Conservation (phyloP, 1,284 basidiomycete genomes). For the Boletus sp. region DNA sequence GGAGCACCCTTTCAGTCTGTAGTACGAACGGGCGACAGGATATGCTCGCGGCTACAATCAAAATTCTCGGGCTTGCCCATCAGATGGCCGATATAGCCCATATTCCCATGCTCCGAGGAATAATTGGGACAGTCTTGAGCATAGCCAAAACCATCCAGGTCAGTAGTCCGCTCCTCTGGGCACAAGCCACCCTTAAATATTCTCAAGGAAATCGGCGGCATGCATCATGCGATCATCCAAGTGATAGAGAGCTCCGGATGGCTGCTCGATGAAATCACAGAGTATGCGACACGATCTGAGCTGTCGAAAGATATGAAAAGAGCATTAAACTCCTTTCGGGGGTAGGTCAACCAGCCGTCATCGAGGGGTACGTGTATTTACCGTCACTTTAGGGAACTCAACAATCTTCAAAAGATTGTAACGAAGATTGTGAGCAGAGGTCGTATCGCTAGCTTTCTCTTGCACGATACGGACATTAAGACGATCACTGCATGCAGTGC, state of each 20-base stretch:
- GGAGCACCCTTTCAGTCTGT: not conserved
- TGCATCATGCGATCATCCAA: constrained; percentile 21
- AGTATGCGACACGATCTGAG: not conserved
- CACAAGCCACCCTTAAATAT: not conserved
- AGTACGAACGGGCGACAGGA: not conserved
- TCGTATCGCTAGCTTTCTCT: constrained; percentile 13
- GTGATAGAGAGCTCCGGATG: constrained; percentile 25
- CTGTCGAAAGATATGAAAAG: not conserved
- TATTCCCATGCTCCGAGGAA: constrained; percentile 16
- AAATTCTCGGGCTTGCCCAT: constrained; percentile 13
- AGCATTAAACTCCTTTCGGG: constrained; percentile 6
- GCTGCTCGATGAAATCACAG: constrained; percentile 21
- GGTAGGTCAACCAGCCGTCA: constrained; percentile 1
- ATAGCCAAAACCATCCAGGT: constrained; percentile 23
- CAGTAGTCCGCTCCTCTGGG: not conserved
- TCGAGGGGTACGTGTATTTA: not conserved
- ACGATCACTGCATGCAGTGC: constrained; percentile 12
- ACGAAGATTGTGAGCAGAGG: constrained; percentile 13
- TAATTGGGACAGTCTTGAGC: constrained; percentile 16
- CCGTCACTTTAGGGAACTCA: constrained; percentile 17
- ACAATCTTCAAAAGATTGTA: constrained; percentile 16
- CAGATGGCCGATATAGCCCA: constrained; percentile 19
- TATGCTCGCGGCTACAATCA: constrained; percentile 13
- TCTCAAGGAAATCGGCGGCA: constrained; percentile 20
- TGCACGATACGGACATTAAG: constrained; percentile 20